Evolutionary conservation across 208 protist genomes (phyloP), one percentile per base, ranked within the genome.

Genomic region (Trypanosoma cruzi): DNA sequence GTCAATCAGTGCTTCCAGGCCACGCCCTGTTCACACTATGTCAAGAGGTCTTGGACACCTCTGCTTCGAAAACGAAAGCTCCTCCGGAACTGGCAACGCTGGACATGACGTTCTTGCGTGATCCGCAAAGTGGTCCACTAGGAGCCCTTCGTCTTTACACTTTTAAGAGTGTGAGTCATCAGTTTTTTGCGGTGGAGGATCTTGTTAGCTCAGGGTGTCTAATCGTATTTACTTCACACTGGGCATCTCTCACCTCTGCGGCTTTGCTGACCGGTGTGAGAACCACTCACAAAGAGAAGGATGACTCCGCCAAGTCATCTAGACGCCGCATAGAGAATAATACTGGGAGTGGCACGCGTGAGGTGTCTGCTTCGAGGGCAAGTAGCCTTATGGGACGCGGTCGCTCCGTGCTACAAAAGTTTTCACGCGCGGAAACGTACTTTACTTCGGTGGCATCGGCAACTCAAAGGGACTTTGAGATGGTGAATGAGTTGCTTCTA

Each of bases 401-500:
- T 29, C 29, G 28, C 11, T 55, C 54, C n/a, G 55, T 20, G 20
- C 24, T 57, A 8, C 61, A 56, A 29, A 79, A 79, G 64, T 57
- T 65, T 31, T 29, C 70, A 3, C 64, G 73, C 0, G 59, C 62
- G 22, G 88, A 94, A 77, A 73, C 72, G n/a, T 77, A 81, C 53
- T 78, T 94, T 26, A 79, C 73, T 2, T 80, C 75, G 4, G 75
- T 94, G 16, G 61, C 77, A 11, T 59, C 75, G 49, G 63, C 81
- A 13, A 75, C 49, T 36, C 40, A 66, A n/a, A 72, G 75, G 20
- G 89, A 90, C 64, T 68, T 91, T 56, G 70, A 83, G 26, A 75
- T 76, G n/a, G 48, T 94, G 49, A 94, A 94, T 71, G 75, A 80
- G 28, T 73, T 94, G 0, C 69, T 92, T 1, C 74, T 86, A 20